Evolutionary conservation across 257 asterid genomes (phyloP).

Genomic region (Verbascum thapsus): DNA sequence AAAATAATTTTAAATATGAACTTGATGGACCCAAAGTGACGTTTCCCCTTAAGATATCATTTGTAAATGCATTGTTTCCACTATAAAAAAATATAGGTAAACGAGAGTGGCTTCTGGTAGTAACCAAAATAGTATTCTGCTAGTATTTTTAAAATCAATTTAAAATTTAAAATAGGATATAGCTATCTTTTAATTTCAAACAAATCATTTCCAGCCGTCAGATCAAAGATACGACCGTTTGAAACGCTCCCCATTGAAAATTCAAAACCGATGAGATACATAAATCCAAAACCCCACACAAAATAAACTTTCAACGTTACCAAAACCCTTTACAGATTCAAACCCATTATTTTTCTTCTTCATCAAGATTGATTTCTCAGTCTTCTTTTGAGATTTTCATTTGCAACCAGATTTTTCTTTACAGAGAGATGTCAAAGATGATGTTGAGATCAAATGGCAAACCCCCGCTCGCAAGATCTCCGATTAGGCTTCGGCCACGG

Average conservation of each 20-base stretch:
- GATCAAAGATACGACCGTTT: constrained; percentile 55
- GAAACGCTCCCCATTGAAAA: constrained; percentile 35
- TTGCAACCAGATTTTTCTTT: no score
- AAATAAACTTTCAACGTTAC: constrained; percentile 14
- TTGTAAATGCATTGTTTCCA: no score
- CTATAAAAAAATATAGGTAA: no score
- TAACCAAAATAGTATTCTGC: no score
- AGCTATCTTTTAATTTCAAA: constrained; percentile 23
- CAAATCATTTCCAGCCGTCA: constrained; percentile 29
- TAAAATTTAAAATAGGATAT: no score
- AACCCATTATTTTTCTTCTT: neutral
- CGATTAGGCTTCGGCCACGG: constrained; percentile 68
- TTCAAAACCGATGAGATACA: constrained; percentile 23
- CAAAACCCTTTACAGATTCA: constrained; percentile 3
- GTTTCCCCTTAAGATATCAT: no score
- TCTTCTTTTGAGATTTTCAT: no score
- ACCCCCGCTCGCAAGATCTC: constrained; percentile 94
- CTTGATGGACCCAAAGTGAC: no score
- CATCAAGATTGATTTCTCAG: neutral
- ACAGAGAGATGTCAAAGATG: constrained; percentile 37
- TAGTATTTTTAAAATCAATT: no score
- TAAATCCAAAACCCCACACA: neutral
- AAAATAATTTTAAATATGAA: no score
- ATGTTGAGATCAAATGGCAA: constrained; percentile 70
- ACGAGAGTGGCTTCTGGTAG: no score